These are phyloP conservation scores for Melastoma malabathricum DNA, from an alignment of 345 rosid genomes.

Conservation along the genomic window DNA sequence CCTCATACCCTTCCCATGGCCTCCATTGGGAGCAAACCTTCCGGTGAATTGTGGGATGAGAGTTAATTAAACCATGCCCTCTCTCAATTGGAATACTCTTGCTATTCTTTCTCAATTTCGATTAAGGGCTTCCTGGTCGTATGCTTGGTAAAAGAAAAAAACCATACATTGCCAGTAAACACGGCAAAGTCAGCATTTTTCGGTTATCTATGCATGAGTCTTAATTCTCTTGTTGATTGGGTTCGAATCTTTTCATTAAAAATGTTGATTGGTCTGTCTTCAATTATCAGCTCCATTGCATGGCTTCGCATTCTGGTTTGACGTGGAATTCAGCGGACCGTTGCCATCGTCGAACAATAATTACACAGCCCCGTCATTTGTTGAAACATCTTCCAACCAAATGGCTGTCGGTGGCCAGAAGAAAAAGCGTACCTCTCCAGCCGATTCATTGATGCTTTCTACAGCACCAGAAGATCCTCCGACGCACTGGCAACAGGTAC, in stretches of 20 bases:
- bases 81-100: too few species aligned
- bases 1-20: not conserved
- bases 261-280: slow-evolving; percentile 5
- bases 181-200: too few species aligned
- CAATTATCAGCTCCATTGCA: slow-evolving; percentile 76
- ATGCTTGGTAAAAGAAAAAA: too few species aligned
- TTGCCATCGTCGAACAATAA: slow-evolving; percentile 29
- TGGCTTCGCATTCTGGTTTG: slow-evolving; percentile 99
- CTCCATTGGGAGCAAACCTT: not conserved
- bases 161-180: too few species aligned
- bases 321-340: slow-evolving; percentile 65
- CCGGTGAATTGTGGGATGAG: not conserved
- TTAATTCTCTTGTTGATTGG: too few species aligned
- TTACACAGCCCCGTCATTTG: slow-evolving; percentile 12
- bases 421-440: slow-evolving; percentile 61
- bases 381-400: slow-evolving; percentile 23
- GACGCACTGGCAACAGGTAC: slow-evolving; percentile 98
- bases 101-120: too few species aligned
- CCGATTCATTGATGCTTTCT: slow-evolving; percentile 58
- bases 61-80: too few species aligned
- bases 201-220: too few species aligned
- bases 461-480: slow-evolving; percentile 92
- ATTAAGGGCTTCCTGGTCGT: too few species aligned
- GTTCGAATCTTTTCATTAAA: not conserved
- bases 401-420: slow-evolving; percentile 36